Base-by-base conservation (phyloP, 2,329 filamentous ascomycete species). In the Paecilomyces niveus region DNA sequence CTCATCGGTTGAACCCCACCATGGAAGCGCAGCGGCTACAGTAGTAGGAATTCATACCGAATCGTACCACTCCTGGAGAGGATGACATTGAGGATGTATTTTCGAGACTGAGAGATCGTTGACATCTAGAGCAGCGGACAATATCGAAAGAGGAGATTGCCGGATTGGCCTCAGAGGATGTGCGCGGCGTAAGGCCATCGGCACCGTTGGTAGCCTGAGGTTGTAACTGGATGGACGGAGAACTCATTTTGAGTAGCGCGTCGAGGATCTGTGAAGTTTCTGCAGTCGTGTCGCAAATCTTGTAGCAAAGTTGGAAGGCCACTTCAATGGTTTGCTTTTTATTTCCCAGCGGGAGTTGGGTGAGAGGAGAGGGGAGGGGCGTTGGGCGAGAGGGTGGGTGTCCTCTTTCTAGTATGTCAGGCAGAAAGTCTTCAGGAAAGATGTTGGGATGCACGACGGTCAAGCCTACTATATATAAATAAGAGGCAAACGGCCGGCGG, bases 21-120 rank as follows among this genome's bases (percentile, higher is more conserved):
- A 77, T 76, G 15, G 70, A 71, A 22, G 76, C 76, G 61, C 76
- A 78, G 54, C 76, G 74, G 54, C 66, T 72, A 65, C 78, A 80
- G 63, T 80, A 80, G 62, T 80, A 80, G 21, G 76, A 78, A 60
- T 80, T 80, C 69, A 78, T 76, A 57, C 76, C 77, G 64, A 79
- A 79, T 53, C 74, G 75, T 18, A 80, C 74, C 1, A 72, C 72
- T 4, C 71, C 74, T 1, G 70, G 64, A n/a, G 61, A 54, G n/a
- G 26, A 29, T 29, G 26, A 29, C 26, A 29, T 5, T 1, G 71
- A 66, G 7, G 73, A 71, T 7, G 69, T 64, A 45, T 68, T 67
- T 26, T 74, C 71, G n/a, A 78, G 65, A 55, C 72, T 77, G 64
- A 80, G 68, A 7, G 76, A 76, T 59, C 76, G 73, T 66, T 80